Percentiles rank a stretch among this genome's conserved stretches.
Evolutionary conservation across 2,329 filamentous ascomycete species (phyloP).

Genomic region (Trichoderma aggressivum): DNA sequence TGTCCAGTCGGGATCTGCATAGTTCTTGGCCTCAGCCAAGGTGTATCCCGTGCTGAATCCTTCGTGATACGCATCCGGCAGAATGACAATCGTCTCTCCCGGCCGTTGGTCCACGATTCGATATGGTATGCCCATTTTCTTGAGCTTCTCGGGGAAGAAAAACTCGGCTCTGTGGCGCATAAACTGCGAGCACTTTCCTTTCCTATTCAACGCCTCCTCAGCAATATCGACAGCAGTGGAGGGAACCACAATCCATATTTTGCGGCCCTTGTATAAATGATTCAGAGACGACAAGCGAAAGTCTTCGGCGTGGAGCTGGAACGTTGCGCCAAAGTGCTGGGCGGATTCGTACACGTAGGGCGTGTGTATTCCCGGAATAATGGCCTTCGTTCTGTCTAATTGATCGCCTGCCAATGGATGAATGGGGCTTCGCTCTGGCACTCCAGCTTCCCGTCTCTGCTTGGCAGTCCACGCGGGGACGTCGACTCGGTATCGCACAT

Average conservation of each 20-base stretch:
- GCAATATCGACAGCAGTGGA: constrained; percentile 35
- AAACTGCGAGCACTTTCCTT: constrained; percentile 37
- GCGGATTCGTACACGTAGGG: constrained; percentile 42
- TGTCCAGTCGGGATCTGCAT: constrained; percentile 37
- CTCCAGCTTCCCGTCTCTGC: constrained; percentile 35
- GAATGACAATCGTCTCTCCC: constrained; percentile 39
- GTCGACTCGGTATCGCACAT: constrained; percentile 38
- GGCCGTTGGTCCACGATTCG: constrained; percentile 39
- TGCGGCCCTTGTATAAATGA: constrained; percentile 39
- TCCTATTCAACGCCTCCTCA: constrained; percentile 34
- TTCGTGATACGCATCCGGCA: constrained; percentile 40
- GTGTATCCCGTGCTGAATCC: constrained; percentile 42
- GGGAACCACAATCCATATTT: constrained; percentile 40
- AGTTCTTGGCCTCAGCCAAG: constrained; percentile 41
- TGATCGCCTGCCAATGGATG: constrained; percentile 38
- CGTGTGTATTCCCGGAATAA: constrained; percentile 40
- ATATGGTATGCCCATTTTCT: constrained; percentile 37
- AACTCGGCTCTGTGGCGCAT: constrained; percentile 42
- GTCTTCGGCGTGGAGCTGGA: constrained; percentile 41
- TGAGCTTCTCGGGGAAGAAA: constrained; percentile 39
- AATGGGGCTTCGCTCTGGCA: constrained; percentile 37
- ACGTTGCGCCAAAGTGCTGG: constrained; percentile 38
- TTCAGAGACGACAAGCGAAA: constrained; percentile 39
- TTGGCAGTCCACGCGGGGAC: constrained; percentile 38
- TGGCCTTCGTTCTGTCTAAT: constrained; percentile 36